Base-by-base conservation (phyloP, 495 filamentous ascomycete genomes). In the Tirmania nivea region DNA sequence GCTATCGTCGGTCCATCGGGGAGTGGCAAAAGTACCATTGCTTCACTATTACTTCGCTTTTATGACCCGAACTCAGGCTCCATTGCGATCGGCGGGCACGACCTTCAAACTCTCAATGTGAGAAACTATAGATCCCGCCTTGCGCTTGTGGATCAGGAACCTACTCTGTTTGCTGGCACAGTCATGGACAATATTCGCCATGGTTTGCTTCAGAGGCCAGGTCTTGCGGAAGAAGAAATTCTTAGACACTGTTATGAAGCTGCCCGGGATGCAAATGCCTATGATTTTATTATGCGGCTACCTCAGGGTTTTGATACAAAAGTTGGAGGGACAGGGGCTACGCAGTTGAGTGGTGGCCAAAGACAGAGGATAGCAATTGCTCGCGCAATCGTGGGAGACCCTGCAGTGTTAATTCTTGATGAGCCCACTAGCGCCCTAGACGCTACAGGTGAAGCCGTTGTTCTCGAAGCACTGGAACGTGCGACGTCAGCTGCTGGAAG, bases 11-110 rank as follows among this genome's bases (percentile, higher is more conserved):
- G 81, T 14, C 66, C 78, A 10, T 82, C 79, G 12, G 81, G 81
- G 19, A 77, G 75, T 55, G 81, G 81, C n/a, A 86, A 86, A 58
- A 81, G 78, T 3, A 84, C 80, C 8, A 69, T 83, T 34, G 73
- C 73, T 0, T 71, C 71, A 9, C 61, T 83, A 10, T 57, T 78
- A 1, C 70, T 71, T 17, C 67, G 78, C 10, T 62, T 80, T 49
- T 75, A 76, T 54, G 73, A 77, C n/a, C 65, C 36, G 61, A 65
- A 70, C 21, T 67, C 63, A 37, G 74, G 74, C 1, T 68, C 65
- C 9, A 69, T 84, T 37, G 54, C 64, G 3, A 66, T 84, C 7
- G 75, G 76, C 49, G 75, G 71, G 9, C 65, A 70, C 8, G 67
- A 77, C 56, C 49, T 83, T 14, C 66, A 66, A 0, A 69, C 73